These are phyloP conservation scores for Candida tibetensis DNA, from an alignment of 805 yeast genomes.

Conservation along the genomic window DNA sequence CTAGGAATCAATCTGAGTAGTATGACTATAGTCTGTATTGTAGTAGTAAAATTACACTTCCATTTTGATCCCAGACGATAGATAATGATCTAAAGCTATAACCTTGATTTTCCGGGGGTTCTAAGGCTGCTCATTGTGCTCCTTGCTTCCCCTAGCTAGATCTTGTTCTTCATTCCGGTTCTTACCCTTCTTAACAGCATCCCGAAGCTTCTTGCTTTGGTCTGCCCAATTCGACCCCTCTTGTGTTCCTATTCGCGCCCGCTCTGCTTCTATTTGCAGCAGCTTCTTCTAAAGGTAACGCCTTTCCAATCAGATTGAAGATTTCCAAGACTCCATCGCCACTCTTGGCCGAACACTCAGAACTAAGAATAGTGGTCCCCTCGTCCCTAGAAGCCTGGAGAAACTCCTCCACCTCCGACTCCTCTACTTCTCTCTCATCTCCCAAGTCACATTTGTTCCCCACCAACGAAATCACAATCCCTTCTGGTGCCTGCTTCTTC, in stretches of 20 bases:
- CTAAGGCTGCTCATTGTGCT: no score
- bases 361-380: conserved; percentile 39
- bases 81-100: no score
- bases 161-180: no score
- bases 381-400: conserved; percentile 37
- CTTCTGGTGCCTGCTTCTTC: conserved; percentile 73
- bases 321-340: conserved; percentile 45
- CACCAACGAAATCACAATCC: conserved; percentile 76
- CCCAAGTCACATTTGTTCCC: conserved; percentile 71
- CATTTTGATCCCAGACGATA: no score
- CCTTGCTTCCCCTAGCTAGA: no score
- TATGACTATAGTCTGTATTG: no score
- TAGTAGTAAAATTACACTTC: no score
- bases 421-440: conserved; percentile 43
- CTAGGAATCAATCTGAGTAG: no score
- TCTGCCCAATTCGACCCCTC: conserved; percentile 38
- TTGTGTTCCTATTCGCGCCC: conserved; percentile 24
- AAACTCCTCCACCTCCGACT: conserved; percentile 48
- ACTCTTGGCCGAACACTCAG: conserved; percentile 45
- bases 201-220: conserved; percentile 17
- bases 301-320: conserved; percentile 37
- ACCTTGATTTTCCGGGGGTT: no score
- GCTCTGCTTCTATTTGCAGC: conserved; percentile 25
- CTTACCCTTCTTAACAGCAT: no score
- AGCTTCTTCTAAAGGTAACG: conserved; percentile 42